phyloP scores from a whole-genome alignment of 192 early-diverging fungal species.

The Helicostylum pulchrum region DNA sequence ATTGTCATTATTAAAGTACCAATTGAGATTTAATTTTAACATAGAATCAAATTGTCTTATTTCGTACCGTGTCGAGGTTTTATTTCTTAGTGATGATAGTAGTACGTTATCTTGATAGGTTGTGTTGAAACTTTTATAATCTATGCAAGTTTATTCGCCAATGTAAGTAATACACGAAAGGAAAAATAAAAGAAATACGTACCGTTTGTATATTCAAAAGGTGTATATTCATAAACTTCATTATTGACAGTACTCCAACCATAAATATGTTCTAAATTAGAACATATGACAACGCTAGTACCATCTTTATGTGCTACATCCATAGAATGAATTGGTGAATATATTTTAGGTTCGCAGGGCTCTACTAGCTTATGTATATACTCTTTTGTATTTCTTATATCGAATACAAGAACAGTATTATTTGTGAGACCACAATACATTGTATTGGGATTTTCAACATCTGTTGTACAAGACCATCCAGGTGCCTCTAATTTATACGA shows the following conservation, averaged over 20 bases:
- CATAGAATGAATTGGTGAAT: conserved; percentile 2
- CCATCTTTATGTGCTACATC: neutral
- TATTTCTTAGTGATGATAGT: conserved; percentile 3
- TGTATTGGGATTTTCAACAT: conserved; percentile 9
- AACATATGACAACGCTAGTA: neutral
- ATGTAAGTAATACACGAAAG: too few species aligned
- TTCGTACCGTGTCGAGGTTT: neutral
- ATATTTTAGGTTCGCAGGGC: too few species aligned
- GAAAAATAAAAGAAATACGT: neutral
- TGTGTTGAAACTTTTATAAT: neutral
- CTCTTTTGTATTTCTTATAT: conserved; percentile 20
- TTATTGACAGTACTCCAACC: neutral
- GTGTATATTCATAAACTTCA: neutral
- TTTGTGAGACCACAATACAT: conserved; percentile 27
- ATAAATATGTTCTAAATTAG: neutral
- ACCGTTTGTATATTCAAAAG: neutral
- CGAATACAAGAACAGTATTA: conserved; percentile 20
- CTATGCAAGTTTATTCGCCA: neutral
- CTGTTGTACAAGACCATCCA: conserved; percentile 26
- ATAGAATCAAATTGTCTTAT: conserved; percentile 3
- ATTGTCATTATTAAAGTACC: neutral
- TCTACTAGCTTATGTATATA: conserved; percentile 4
- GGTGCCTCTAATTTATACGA: conserved; percentile 16
- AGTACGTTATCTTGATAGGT: neutral
- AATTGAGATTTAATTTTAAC: neutral